Evolutionary conservation across 305 asterid genomes (phyloP).

Genomic region (Rubia occidens): DNA sequence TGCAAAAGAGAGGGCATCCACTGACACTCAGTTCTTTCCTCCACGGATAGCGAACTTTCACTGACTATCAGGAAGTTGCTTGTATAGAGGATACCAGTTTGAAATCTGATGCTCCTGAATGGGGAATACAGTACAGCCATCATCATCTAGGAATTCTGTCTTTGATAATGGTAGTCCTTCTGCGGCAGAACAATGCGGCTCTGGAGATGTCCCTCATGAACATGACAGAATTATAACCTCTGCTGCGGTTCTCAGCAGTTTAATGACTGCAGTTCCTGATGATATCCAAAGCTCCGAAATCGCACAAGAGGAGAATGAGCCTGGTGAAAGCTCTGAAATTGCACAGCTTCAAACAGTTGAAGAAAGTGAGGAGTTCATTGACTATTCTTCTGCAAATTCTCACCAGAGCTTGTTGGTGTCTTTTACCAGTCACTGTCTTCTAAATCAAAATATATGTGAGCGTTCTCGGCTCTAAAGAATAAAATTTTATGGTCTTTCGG

Average conservation of each 20-base stretch:
- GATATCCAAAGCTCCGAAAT: constrained; percentile 17
- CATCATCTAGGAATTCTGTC: constrained; percentile 37
- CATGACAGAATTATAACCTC: constrained; percentile 20
- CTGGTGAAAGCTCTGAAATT: constrained; percentile 30
- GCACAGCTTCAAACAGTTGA: constrained; percentile 25
- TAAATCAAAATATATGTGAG: constrained; percentile 66
- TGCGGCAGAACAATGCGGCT: constrained; percentile 27
- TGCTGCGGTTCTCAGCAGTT: constrained; percentile 34
- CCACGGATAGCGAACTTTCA: constrained; percentile 25
- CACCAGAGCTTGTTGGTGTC: constrained; percentile 78
- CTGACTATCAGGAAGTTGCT: constrained; percentile 22
- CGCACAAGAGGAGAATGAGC: constrained; percentile 34
- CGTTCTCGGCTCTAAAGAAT: constrained; percentile 70
- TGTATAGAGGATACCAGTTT: constrained; percentile 19
- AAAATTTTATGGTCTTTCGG: constrained; percentile 72
- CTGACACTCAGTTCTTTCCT: constrained; percentile 24
- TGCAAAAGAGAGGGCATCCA: constrained; percentile 28
- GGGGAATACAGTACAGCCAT: constrained; percentile 45
- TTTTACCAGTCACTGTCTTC: constrained; percentile 72
- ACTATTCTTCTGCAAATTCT: constrained; percentile 44
- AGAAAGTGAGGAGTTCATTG: constrained; percentile 34
- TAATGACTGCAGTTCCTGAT: constrained; percentile 24
- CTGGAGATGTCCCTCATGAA: constrained; percentile 17
- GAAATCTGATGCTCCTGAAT: constrained; percentile 34
- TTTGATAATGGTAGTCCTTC: constrained; percentile 22